Evolutionary conservation across 1,284 basidiomycete genomes (phyloP).

Genomic region (Tylopilus sp.): DNA sequence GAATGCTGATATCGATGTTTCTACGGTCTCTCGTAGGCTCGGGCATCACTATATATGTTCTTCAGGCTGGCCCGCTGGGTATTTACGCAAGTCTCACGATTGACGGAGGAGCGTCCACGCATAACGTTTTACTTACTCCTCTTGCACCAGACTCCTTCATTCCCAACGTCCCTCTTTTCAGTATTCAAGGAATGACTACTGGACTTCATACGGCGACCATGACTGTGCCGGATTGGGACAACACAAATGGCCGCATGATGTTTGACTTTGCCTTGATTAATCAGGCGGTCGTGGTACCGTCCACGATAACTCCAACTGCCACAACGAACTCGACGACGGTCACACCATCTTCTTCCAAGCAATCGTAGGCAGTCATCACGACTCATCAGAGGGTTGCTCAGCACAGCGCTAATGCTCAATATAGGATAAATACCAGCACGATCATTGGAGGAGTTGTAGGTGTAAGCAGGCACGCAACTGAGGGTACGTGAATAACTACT

Average conservation of each 20-base stretch:
- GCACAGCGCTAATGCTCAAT: background rate
- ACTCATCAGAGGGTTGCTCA: background rate
- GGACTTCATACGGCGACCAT: constrained; percentile 15
- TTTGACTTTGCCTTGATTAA: constrained; percentile 19
- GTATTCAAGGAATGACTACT: constrained; percentile 11
- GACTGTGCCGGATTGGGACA: constrained; percentile 10
- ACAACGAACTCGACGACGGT: background rate
- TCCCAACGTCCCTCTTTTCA: constrained; percentile 18
- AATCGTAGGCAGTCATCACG: background rate
- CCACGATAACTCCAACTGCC: background rate
- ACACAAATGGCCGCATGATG: constrained; percentile 12
- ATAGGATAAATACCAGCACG: constrained; percentile 5
- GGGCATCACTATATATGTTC: constrained; percentile 18
- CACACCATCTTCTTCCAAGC: background rate
- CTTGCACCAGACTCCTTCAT: constrained; percentile 5
- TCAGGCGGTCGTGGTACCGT: constrained; percentile 3
- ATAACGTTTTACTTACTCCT: constrained; percentile 11
- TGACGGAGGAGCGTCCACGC: constrained; percentile 8
- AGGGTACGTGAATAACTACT: too few species aligned
- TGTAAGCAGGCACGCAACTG: too few species aligned
- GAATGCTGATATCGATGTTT: background rate
- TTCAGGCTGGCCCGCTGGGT: constrained; percentile 17
- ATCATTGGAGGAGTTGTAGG: constrained; percentile 13
- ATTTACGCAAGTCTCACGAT: constrained; percentile 16
- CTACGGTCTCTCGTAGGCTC: constrained; percentile 15